phyloP scores from a whole-genome alignment of 2,329 filamentous ascomycete genomes.

The Drechslera avenae region DNA sequence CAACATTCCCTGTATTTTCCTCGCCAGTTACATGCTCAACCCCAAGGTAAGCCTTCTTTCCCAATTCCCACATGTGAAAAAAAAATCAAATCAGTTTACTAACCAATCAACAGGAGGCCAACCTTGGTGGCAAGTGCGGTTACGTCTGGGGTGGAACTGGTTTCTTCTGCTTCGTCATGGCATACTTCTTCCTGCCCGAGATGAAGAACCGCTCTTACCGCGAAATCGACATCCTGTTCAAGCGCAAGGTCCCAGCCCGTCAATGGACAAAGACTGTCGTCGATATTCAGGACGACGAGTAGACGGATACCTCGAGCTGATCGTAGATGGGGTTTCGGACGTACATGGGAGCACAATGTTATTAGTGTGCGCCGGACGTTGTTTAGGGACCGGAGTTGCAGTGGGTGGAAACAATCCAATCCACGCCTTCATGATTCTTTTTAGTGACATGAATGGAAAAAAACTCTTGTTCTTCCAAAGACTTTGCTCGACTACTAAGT shows the following conservation, averaged over 20 bases:
- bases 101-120: conserved; percentile 62
- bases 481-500: too few relatives aligned
- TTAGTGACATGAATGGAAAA: too few relatives aligned
- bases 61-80: conserved; percentile 59
- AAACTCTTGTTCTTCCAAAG: too few relatives aligned
- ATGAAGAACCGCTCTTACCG: conserved; percentile 58
- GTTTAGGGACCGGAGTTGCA: too few relatives aligned
- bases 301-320: conserved; percentile 32
- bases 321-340: too few relatives aligned
- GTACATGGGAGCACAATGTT: too few relatives aligned
- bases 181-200: conserved; percentile 60
- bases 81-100: conserved; percentile 50
- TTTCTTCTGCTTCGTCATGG: conserved; percentile 58
- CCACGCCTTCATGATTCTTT: too few relatives aligned
- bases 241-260: conserved; percentile 58
- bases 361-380: too few relatives aligned
- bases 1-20: conserved; percentile 70
- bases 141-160: conserved; percentile 52
- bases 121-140: conserved; percentile 47
- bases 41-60: conserved; percentile 46
- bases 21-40: conserved; percentile 66
- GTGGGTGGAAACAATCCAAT: too few relatives aligned
- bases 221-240: conserved; percentile 57
- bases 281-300: conserved; percentile 67
- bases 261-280: conserved; percentile 62